Percentiles rank a stretch among this genome's conserved stretches.
Conservation (phyloP, 2,329 filamentous ascomycete genomes). For the Fusarium temperatum region DNA sequence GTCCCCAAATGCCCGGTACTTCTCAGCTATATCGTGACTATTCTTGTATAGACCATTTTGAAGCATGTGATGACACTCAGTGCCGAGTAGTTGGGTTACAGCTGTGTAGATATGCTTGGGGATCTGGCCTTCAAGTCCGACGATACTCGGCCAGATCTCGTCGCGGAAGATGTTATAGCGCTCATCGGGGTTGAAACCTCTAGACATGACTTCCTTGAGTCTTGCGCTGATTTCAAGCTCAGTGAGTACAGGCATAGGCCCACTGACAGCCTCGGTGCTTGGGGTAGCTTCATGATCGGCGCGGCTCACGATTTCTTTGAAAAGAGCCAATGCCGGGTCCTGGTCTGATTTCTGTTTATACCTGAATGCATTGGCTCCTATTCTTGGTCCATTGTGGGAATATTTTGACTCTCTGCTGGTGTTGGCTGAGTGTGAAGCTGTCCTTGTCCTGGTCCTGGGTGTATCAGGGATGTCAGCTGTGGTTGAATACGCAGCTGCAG, state of each 20-base stretch:
- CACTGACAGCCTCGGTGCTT: not conserved
- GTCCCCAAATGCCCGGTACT: slow-evolving; percentile 40
- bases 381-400: not conserved
- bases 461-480: slow-evolving; percentile 20
- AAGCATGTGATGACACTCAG: slow-evolving; percentile 24
- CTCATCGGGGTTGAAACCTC: slow-evolving; percentile 5
- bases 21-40: slow-evolving; percentile 41
- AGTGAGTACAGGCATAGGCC: slow-evolving; percentile 16
- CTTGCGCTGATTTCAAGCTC: slow-evolving; percentile 46
- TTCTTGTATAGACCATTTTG: slow-evolving; percentile 19
- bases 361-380: not conserved
- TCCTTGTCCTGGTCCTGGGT: slow-evolving; percentile 1
- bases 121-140: slow-evolving; percentile 39
- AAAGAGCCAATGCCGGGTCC: slow-evolving; percentile 45
- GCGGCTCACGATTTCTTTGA: slow-evolving; percentile 49
- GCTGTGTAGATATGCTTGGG: slow-evolving; percentile 42
- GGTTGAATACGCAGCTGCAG: slow-evolving; percentile 39
- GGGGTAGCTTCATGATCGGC: not conserved
- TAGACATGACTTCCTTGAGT: slow-evolving; percentile 41
- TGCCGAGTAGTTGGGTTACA: slow-evolving; percentile 35
- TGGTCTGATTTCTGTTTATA: slow-evolving; percentile 6
- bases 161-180: slow-evolving; percentile 40
- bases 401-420: not conserved
- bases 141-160: slow-evolving; percentile 46
- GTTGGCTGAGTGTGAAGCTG: slow-evolving; percentile 6